A percentile compares a stretch with the other conserved stretches of the same genome.
phyloP scores from a whole-genome alignment of 2,329 filamentous ascomycete genomes.

The Fusarium sp. region DNA sequence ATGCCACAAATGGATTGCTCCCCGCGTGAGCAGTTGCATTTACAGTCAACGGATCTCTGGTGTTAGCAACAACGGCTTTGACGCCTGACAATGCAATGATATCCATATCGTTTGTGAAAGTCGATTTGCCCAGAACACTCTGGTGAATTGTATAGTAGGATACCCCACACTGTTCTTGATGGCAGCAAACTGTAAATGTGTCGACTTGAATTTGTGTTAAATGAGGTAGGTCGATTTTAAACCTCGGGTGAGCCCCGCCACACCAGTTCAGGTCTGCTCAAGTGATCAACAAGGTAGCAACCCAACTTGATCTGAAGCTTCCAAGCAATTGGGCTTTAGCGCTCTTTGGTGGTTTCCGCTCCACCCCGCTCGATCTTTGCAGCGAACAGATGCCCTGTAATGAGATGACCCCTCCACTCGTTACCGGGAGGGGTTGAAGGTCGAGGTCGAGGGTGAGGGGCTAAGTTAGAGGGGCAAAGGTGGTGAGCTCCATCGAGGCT shows the following conservation, averaged over 20 bases:
- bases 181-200: constrained; percentile 1
- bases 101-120: background rate
- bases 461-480: constrained; percentile 12
- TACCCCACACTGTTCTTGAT: background rate
- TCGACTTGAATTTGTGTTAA: constrained; percentile 25
- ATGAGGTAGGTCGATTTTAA: constrained; percentile 2
- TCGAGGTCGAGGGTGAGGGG: constrained; percentile 21
- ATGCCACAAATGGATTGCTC: constrained; percentile 25
- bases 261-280: constrained; percentile 11
- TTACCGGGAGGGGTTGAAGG: constrained; percentile 26
- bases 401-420: constrained; percentile 31
- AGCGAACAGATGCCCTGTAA: constrained; percentile 36
- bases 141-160: constrained; percentile 1
- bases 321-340: constrained; percentile 7
- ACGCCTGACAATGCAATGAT: constrained; percentile 18
- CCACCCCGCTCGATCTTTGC: constrained; percentile 36
- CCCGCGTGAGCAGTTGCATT: constrained; percentile 34
- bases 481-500: constrained; percentile 28
- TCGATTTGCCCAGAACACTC: background rate
- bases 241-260: constrained; percentile 13
- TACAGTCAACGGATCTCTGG: constrained; percentile 10
- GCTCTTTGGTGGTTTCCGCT: constrained; percentile 28
- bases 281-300: constrained; percentile 28
- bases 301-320: constrained; percentile 23
- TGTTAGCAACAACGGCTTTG: constrained; percentile 23